A percentile compares a stretch with the other conserved stretches of the same genome.
These are phyloP conservation scores for Pulveroboletus sp. DNA, from an alignment of 768 basidiomycete species.

Conservation along the genomic window DNA sequence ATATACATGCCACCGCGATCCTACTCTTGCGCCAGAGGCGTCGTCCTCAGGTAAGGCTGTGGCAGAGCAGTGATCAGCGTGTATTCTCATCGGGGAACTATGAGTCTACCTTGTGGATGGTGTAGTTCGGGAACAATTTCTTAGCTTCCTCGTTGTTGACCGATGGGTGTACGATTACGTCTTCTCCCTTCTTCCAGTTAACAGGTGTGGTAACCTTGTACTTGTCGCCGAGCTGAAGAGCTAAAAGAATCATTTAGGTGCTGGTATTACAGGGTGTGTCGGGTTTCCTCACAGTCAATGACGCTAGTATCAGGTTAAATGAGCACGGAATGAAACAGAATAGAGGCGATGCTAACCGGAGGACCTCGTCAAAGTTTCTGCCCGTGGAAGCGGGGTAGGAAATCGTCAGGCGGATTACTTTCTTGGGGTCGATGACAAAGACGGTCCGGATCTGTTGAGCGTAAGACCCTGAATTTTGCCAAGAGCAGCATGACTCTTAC, in stretches of 20 bases:
- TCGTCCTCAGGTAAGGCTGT: conserved; percentile 87
- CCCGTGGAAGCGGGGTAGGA: conserved; percentile 96
- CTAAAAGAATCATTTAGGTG: conserved; percentile 28
- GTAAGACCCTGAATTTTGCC: background rate
- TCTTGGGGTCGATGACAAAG: conserved; percentile 96
- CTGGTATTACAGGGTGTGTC: conserved; percentile 32
- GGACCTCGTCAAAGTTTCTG: conserved; percentile 79
- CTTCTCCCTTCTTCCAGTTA: conserved; percentile 92
- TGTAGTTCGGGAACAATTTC: conserved; percentile 82
- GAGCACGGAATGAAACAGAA: background rate
- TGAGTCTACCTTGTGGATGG: conserved; percentile 65
- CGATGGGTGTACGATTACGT: conserved; percentile 87
- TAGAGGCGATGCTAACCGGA: conserved; percentile 40
- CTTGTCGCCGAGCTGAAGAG: conserved; percentile 89
- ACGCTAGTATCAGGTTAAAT: conserved; percentile 43
- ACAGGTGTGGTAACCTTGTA: conserved; percentile 84
- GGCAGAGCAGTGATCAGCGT: conserved; percentile 1
- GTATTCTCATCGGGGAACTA: background rate
- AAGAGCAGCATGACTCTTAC: conserved; percentile 32
- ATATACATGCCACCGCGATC: background rate
- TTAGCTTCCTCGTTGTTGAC: conserved; percentile 88
- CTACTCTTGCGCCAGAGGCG: conserved; percentile 41
- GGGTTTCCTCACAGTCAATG: conserved; percentile 59
- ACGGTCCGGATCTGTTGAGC: conserved; percentile 79
- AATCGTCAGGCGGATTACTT: conserved; percentile 85